phyloP scores from a whole-genome alignment of 2,329 filamentous ascomycete genomes.

The Verticillium nonalfalfae region DNA sequence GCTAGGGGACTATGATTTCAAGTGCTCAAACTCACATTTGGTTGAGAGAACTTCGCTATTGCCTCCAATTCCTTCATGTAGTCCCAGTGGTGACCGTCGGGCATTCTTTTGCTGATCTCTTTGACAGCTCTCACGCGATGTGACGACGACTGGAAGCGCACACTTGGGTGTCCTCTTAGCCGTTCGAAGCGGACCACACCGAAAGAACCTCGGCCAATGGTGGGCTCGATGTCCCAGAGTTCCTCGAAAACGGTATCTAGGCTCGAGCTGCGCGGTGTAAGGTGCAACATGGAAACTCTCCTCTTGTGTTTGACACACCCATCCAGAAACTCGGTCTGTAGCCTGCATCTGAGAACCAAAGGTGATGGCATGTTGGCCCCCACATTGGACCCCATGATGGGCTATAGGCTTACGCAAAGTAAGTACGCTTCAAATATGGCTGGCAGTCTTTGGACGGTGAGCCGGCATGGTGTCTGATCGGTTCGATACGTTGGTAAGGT shows the following conservation, averaged over 20 bases:
- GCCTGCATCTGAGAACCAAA: not conserved
- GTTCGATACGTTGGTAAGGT: too few relatives aligned
- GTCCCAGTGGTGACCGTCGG: not conserved
- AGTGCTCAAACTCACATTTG: not conserved
- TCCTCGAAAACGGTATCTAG: constrained; percentile 8
- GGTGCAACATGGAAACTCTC: not conserved
- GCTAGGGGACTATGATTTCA: too few relatives aligned
- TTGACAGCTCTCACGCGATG: constrained; percentile 13
- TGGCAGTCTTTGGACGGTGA: too few relatives aligned
- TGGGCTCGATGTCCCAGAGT: constrained; percentile 6
- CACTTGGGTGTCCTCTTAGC: not conserved
- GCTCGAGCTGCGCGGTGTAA: not conserved
- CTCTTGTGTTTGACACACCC: not conserved
- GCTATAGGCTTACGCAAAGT: too few relatives aligned
- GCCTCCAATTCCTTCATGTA: constrained; percentile 15
- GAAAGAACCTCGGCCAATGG: constrained; percentile 11
- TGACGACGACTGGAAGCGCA: constrained; percentile 1
- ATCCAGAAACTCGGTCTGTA: not conserved
- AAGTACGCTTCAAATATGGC: too few relatives aligned
- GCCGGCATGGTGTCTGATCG: too few relatives aligned
- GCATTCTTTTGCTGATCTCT: constrained; percentile 6
- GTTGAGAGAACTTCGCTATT: constrained; percentile 15
- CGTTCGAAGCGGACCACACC: constrained; percentile 12
- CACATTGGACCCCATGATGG: not conserved
- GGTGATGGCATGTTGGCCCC: not conserved